phyloP scores from a whole-genome alignment of 495 filamentous ascomycete genomes.

The Aspergillus haitiensis region DNA sequence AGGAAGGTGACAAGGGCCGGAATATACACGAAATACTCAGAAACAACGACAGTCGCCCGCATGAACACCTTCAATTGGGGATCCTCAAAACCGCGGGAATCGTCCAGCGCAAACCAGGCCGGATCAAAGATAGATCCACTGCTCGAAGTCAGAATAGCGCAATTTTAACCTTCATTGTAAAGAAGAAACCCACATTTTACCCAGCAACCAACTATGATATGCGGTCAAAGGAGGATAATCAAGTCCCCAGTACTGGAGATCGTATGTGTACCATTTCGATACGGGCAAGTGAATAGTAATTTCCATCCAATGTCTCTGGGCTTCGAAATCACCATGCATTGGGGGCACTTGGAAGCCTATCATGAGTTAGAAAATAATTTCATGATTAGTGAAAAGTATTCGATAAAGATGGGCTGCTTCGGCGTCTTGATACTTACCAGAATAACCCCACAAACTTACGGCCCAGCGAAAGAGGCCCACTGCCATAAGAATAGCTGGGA shows the following conservation, averaged over 20 bases:
- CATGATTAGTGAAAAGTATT: not conserved
- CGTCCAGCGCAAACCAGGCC: constrained; percentile 83
- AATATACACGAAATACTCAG: constrained; percentile 86
- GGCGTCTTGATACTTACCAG: constrained; percentile 55
- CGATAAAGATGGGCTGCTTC: not conserved
- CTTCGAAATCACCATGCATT: constrained; percentile 96
- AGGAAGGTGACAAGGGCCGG: constrained; percentile 83
- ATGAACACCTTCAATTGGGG: constrained; percentile 86
- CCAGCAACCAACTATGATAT: constrained; percentile 93
- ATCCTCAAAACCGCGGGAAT: constrained; percentile 78
- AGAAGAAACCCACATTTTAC: constrained; percentile 63
- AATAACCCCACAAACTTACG: constrained; percentile 90
- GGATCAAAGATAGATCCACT: constrained; percentile 76
- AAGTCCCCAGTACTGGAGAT: constrained; percentile 94
- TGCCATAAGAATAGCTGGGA: constrained; percentile 84
- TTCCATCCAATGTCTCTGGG: constrained; percentile 98
- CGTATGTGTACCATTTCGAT: constrained; percentile 96
- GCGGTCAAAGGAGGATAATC: constrained; percentile 97
- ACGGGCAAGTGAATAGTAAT: constrained; percentile 84
- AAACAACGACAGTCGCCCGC: constrained; percentile 84
- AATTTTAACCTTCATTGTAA: no score
- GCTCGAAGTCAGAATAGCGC: constrained; percentile 19
- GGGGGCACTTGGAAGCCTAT: constrained; percentile 77
- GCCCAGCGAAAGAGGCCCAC: constrained; percentile 93
- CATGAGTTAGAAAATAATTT: constrained; percentile 21